A percentile compares a stretch with the other conserved stretches of the same genome.
These are phyloP conservation scores for Cordyceps militaris DNA, from an alignment of 2,329 filamentous ascomycete genomes.

Conservation along the genomic window DNA sequence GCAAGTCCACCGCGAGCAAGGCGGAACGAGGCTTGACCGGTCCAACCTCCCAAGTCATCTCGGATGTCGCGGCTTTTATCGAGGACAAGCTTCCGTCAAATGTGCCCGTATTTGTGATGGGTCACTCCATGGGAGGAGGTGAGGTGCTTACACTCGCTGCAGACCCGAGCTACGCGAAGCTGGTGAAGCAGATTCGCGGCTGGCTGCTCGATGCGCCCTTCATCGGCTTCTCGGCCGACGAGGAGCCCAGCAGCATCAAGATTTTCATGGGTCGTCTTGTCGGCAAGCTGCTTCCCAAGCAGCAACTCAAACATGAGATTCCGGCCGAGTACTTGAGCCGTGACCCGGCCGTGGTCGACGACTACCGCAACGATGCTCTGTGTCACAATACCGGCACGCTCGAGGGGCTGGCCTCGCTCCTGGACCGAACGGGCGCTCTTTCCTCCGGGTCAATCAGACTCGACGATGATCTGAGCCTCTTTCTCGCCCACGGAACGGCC, in stretches of 20 bases:
- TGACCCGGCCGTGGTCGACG: constrained; percentile 55
- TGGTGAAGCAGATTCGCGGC: constrained; percentile 58
- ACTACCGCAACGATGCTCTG: constrained; percentile 58
- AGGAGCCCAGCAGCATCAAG: constrained; percentile 56
- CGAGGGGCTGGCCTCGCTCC: constrained; percentile 68
- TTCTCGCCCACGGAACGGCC: constrained; percentile 68
- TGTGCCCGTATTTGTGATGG: constrained; percentile 73
- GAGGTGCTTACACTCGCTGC: constrained; percentile 59
- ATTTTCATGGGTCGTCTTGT: constrained; percentile 61
- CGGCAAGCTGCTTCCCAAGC: constrained; percentile 57
- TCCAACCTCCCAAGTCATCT: constrained; percentile 62
- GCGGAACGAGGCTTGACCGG: constrained; percentile 66
- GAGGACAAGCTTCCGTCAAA: constrained; percentile 45
- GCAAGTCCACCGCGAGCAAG: constrained; percentile 56
- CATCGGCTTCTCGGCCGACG: constrained; percentile 60
- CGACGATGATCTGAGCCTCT: constrained; percentile 54
- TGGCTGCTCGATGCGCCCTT: constrained; percentile 75
- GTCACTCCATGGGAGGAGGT: constrained; percentile 86
- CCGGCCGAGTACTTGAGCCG: constrained; percentile 58
- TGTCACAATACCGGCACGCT: constrained; percentile 80
- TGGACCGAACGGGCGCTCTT: constrained; percentile 64
- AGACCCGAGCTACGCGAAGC: constrained; percentile 41
- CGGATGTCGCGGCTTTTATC: constrained; percentile 73
- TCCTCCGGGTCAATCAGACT: constrained; percentile 46
- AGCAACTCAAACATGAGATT: constrained; percentile 60